Conservation (phyloP, 768 basidiomycete genomes). For the Leccinum variicolor region DNA sequence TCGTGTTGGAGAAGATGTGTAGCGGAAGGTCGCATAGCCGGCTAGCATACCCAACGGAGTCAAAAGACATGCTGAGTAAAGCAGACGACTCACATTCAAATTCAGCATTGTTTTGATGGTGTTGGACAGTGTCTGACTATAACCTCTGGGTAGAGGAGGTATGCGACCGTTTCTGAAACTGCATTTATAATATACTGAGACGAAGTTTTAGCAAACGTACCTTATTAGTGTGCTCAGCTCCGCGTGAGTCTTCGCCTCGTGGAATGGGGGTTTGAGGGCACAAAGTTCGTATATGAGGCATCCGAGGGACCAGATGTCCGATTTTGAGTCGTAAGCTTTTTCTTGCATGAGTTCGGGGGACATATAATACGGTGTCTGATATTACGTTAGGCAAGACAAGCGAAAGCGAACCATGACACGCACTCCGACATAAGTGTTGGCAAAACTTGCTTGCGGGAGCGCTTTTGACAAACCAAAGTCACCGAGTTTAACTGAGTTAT, state of each 20-base stretch:
- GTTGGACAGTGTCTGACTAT: constrained; percentile 66
- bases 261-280: constrained; percentile 89
- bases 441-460: constrained; percentile 82
- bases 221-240: constrained; percentile 82
- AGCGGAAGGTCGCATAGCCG: constrained; percentile 83
- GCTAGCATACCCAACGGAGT: constrained; percentile 39
- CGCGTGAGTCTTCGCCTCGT: constrained; percentile 86
- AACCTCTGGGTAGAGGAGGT: constrained; percentile 82
- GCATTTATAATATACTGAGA: background rate
- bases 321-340: constrained; percentile 95
- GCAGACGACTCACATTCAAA: constrained; percentile 57
- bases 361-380: constrained; percentile 99
- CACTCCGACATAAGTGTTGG: constrained; percentile 96
- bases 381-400: background rate
- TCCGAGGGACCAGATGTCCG: constrained; percentile 97
- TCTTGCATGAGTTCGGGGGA: constrained; percentile 98
- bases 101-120: constrained; percentile 87
- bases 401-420: constrained; percentile 25
- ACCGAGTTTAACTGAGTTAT: constrained; percentile 87
- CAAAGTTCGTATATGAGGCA: constrained; percentile 97
- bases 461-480: constrained; percentile 97
- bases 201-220: constrained; percentile 35
- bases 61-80: background rate
- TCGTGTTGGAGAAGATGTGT: constrained; percentile 80
- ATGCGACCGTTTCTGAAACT: constrained; percentile 74